Evolutionary conservation across 345 rosid species (phyloP).

Genomic region (Eucalyptus polybractea): DNA sequence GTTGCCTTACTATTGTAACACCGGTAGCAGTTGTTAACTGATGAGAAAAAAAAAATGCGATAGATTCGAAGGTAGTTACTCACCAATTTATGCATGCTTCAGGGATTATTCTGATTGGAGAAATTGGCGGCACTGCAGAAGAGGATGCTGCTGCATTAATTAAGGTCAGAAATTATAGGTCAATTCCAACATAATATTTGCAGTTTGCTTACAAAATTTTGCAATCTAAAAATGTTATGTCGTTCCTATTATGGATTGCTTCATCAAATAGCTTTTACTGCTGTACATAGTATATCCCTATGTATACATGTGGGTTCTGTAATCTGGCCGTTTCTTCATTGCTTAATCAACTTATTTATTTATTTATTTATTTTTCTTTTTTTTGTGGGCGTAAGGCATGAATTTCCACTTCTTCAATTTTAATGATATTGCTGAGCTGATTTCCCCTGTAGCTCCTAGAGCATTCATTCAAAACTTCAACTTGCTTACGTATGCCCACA

Average conservation of each 20-base stretch:
- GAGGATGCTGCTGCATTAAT: slow-evolving; percentile 92
- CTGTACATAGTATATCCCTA: background rate
- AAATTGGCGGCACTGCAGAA: slow-evolving; percentile 97
- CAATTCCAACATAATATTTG: background rate
- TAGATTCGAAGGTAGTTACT: background rate
- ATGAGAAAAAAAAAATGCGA: background rate
- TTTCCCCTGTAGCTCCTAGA: background rate
- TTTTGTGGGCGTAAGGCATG: background rate
- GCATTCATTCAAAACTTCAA: background rate
- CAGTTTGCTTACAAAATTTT: background rate
- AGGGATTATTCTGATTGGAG: slow-evolving; percentile 91
- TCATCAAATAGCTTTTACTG: background rate
- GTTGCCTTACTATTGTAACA: background rate
- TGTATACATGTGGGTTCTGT: background rate
- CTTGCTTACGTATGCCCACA: background rate
- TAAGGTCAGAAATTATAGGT: slow-evolving; percentile 15
- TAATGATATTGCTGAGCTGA: background rate
- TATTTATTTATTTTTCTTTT: background rate
- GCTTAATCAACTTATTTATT: background rate
- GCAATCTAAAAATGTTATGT: background rate
- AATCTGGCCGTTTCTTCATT: background rate
- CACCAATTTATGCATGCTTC: background rate
- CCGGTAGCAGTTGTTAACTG: background rate
- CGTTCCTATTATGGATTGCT: background rate
- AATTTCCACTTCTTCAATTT: background rate